Evolutionary conservation across 257 asterid species (phyloP), one percentile per base, ranked within the genome.

Genomic region (Thymus mandschuricus): DNA sequence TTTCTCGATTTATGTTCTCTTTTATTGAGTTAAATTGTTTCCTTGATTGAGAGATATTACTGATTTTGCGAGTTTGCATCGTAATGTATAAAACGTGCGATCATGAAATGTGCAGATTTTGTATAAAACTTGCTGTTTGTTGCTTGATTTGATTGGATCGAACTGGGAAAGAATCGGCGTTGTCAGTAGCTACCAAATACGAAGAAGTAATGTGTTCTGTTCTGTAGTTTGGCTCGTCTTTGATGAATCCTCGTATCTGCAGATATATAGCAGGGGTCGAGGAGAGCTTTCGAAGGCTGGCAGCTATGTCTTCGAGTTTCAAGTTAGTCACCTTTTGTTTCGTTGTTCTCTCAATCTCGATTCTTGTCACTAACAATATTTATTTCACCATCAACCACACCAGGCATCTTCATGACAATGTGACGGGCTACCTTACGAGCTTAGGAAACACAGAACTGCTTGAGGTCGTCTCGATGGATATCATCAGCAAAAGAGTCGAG

Each of bases 301-400:
- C 60, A 75, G 87, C 85, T 86, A 85, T 81, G 41, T 72, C 41
- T 15, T 64, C 79, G 64, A 83, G 75, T 70, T 75, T 76, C 71
- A 84, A 75, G 73, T 83, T 73, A 58, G 46, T 76, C 73, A 62
- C 66, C 11, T 61, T 80, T 5, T 55, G 84, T 60, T 71, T 82
- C 76, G 67, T 79, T 80, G 48, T 80, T 60, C 78, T 88, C 70
- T 77, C 81, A 28, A 55, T 81, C 7, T 63, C 72, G 68, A 74
- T 81, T 52, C 76, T 88, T 57, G 66, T 77, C 75, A 68, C 80
- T 8, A 84, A 84, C 76, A 75, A 81, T 66, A 57, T 84, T 28
- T 73, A 67, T n/a, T 77, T 81, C 55, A 76, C 81, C 76, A 56
- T 76, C 60, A 78, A 81, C 79, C 81, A 76, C 69, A 74, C 77